phyloP scores from a whole-genome alignment of 1,284 basidiomycete genomes.

The Cryptococcus depauperatus region DNA sequence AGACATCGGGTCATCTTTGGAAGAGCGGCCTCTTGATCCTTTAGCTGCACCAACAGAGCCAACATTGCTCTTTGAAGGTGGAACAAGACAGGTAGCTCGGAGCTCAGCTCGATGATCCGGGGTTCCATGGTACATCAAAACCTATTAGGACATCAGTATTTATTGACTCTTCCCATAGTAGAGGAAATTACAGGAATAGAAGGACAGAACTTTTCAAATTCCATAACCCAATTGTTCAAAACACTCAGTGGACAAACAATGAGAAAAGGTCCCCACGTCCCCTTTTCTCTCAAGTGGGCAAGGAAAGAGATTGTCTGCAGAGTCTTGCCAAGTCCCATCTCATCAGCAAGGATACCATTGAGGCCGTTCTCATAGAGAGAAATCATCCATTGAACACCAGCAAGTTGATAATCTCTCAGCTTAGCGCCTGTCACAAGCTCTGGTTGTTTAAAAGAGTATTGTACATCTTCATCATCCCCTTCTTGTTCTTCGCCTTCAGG shows the following conservation, averaged over 20 bases:
- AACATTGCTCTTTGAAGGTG: conserved; percentile 22
- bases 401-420: conserved; percentile 84
- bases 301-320: conserved; percentile 89
- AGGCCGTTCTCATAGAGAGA: conserved; percentile 87
- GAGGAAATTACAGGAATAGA: conserved; percentile 47
- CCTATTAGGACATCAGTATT: conserved; percentile 30
- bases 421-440: conserved; percentile 71
- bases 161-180: neutral
- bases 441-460: conserved; percentile 56
- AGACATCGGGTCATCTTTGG: conserved; percentile 32
- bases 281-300: conserved; percentile 72
- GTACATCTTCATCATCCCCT: conserved; percentile 20
- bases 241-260: conserved; percentile 88
- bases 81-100: conserved; percentile 50
- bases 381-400: conserved; percentile 94
- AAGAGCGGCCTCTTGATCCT: conserved; percentile 21
- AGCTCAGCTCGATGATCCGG: conserved; percentile 68
- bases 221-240: conserved; percentile 81
- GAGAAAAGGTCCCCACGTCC: conserved; percentile 70
- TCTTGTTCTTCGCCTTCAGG: conserved; percentile 16
- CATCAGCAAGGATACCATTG: conserved; percentile 72
- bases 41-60: conserved; percentile 22
- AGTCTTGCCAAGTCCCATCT: conserved; percentile 94
- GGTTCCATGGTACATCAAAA: conserved; percentile 81
- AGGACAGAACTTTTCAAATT: conserved; percentile 78